Evolutionary conservation across 352 stramenopile species (phyloP), one percentile per base, ranked within the genome.

Genomic region (Phytopythium chamaehyphon): DNA sequence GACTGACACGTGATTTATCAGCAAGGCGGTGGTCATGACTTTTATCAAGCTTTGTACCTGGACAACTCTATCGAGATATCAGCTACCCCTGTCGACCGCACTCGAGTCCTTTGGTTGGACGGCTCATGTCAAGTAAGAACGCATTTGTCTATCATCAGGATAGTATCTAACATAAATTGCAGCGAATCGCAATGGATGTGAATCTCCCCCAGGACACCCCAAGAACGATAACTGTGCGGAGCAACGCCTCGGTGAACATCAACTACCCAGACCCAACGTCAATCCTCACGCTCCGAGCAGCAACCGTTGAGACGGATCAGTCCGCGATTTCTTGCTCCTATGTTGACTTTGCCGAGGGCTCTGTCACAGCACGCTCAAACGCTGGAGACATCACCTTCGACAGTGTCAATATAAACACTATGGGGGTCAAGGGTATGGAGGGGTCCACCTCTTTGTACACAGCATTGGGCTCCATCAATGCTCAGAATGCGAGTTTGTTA

Each of bases 21-120:
- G 23, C 45, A 33, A 31, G 62, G 44, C 35, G 59, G 26, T 18
- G 42, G 38, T 36, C 18, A 37, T 12, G 54, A 51, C 47, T 64
- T 80, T 48, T 82, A 73, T 49, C 19, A 55, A 16, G 75, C 64
- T 38, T 52, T 46, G 3, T 33, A 65, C 24, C 54, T 47, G 12
- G 70, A 69, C 22, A 43, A 38, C 5, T 66, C 56, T 2, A 18
- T 84, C 15, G 59, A 24, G 11, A 47, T 83, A 40, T 47, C 53
- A 12, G 37, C 64, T 3, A 43, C 55, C n/a, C 66, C 80, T 3
- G 51, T 73, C 16, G 60, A 64, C 38, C 54, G 61, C 36, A 78
- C 65, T 21, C 71, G 54, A 6, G 86, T 91, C 35, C 42, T 89
- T 22, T 87, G 81, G 76, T 47, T 91, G 3, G 81, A 88, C 18